A percentile compares a stretch with the other conserved stretches of the same genome.
Evolutionary conservation across 352 stramenopile species (phyloP).

Genomic region (Saprolegnia diclina): DNA sequence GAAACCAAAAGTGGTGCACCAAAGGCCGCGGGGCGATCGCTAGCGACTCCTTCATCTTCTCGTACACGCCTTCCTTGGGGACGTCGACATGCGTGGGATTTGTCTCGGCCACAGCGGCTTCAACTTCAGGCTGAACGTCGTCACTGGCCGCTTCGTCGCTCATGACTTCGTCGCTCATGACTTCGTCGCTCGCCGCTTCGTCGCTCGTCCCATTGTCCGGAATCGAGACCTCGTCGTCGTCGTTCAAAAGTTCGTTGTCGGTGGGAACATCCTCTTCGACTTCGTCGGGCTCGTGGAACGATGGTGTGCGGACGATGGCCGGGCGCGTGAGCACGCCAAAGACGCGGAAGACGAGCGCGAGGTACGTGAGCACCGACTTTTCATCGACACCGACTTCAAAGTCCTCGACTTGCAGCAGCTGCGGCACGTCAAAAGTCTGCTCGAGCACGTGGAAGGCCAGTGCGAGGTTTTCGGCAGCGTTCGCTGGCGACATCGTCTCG

Average conservation of each 20-base stretch:
- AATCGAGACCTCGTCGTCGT: not conserved
- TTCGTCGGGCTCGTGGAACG: not conserved
- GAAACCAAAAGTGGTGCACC: constrained; percentile 3
- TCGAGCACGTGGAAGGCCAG: constrained; percentile 79
- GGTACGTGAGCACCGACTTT: constrained; percentile 90
- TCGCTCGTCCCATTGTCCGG: not conserved
- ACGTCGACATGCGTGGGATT: no score
- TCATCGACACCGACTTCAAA: constrained; percentile 81
- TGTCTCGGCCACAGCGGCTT: no score
- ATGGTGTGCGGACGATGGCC: not conserved
- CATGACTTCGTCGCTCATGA: no score
- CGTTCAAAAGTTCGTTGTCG: not conserved
- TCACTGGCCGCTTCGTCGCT: no score
- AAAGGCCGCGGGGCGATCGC: no score
- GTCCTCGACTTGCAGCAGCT: constrained; percentile 80
- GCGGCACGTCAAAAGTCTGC: constrained; percentile 79
- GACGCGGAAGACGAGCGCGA: constrained; percentile 70
- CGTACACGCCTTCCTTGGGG: no score
- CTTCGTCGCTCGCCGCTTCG: not conserved
- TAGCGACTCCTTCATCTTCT: no score
- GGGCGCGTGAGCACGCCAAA: constrained; percentile 9
- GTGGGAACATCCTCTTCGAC: not conserved
- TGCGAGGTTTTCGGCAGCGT: constrained; percentile 30
- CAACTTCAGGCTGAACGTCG: no score
- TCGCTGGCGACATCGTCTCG: constrained; percentile 28